phyloP scores from a whole-genome alignment of 2,329 filamentous ascomycete genomes.

The Scedosporium aurantiacum region DNA sequence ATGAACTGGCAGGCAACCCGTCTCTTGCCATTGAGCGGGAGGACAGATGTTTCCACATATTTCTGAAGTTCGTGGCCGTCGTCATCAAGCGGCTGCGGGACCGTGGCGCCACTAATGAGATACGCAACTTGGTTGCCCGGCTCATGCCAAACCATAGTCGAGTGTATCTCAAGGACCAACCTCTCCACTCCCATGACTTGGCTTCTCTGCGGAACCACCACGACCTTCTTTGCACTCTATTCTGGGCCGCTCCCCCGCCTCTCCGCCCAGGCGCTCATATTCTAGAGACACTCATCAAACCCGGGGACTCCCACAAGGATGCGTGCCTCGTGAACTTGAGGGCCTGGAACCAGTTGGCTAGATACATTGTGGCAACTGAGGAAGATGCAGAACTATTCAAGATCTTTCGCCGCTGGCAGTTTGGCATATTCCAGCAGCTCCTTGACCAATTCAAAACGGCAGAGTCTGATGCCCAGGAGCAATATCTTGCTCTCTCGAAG shows the following conservation, averaged over 20 bases:
- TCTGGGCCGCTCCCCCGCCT: constrained; percentile 49
- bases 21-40: constrained; percentile 38
- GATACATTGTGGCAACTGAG: constrained; percentile 41
- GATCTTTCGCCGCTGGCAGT: constrained; percentile 37
- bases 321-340: constrained; percentile 53
- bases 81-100: constrained; percentile 40
- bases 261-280: constrained; percentile 41
- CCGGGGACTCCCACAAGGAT: constrained; percentile 52
- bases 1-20: constrained; percentile 36
- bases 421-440: constrained; percentile 44
- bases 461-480: constrained; percentile 43
- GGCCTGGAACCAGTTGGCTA: constrained; percentile 51
- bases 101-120: constrained; percentile 40
- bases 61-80: constrained; percentile 52
- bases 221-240: constrained; percentile 55
- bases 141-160: constrained; percentile 56
- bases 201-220: constrained; percentile 58
- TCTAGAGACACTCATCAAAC: constrained; percentile 48
- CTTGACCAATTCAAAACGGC: constrained; percentile 47
- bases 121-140: constrained; percentile 49
- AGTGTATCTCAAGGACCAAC: constrained; percentile 52
- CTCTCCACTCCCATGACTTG: constrained; percentile 47
- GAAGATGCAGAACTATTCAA: constrained; percentile 33
- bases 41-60: constrained; percentile 57
- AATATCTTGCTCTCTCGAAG: constrained; percentile 37